Conservation (phyloP, 2,329 filamentous ascomycete genomes). For the Cephalotrichum gorgonifer region DNA sequence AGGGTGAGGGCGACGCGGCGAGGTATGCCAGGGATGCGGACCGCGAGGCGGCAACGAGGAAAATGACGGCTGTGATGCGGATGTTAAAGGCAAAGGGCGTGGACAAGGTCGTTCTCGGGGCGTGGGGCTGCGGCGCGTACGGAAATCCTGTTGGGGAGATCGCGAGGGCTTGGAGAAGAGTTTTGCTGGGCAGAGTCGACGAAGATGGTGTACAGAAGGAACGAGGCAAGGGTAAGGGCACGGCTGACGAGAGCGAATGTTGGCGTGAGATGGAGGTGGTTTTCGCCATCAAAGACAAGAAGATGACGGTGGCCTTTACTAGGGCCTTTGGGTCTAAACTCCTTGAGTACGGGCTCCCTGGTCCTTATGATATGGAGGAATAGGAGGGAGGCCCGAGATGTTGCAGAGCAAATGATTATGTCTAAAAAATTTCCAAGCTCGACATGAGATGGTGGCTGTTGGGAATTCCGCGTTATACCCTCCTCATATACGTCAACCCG, state of each 20-base stretch:
- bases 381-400: no score
- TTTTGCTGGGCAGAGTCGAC: slow-evolving; percentile 13
- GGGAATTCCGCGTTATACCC: no score
- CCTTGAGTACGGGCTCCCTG: not conserved
- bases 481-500: no score
- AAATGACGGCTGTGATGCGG: slow-evolving; percentile 48
- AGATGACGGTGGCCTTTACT: slow-evolving; percentile 41
- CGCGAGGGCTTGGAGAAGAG: slow-evolving; percentile 38
- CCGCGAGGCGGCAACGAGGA: slow-evolving; percentile 35
- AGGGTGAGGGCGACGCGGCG: slow-evolving; percentile 19
- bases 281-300: slow-evolving; percentile 45
- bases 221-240: not conserved
- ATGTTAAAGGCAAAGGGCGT: slow-evolving; percentile 34
- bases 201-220: slow-evolving; percentile 11
- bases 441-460: no score
- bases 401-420: no score
- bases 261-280: slow-evolving; percentile 29
- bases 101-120: slow-evolving; percentile 44
- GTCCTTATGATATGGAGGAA: no score
- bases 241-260: not conserved
- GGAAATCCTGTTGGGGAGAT: slow-evolving; percentile 51
- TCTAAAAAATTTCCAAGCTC: no score
- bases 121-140: slow-evolving; percentile 56
- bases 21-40: slow-evolving; percentile 35
- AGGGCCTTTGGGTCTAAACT: slow-evolving; percentile 27